Evolutionary conservation across 1,284 basidiomycete genomes (phyloP), one percentile per base, ranked within the genome.

Genomic region (Inonotus hispidus): DNA sequence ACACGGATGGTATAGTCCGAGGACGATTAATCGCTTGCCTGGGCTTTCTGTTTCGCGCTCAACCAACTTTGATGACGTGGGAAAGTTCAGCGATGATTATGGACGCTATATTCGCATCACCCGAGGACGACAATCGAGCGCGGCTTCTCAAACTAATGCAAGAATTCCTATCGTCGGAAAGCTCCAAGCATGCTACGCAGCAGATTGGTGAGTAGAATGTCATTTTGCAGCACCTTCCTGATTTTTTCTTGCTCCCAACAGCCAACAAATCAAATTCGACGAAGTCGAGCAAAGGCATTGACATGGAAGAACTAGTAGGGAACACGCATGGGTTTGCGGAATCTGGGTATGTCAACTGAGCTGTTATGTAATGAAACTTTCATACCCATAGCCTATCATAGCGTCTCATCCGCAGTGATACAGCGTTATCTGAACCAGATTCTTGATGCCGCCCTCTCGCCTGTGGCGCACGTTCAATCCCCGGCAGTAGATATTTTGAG

Each of bases 241-340:
- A 54, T 46, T 35, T 38, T n/a, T 46, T n/a, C n/a, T 45, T 19
- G 47, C 37, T 32, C 7, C 38, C 35, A 3, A 79, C 10, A 3
- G 25, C 27, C 11, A 14, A n/a, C 19, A 81, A 63, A 70, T 70
- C 10, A 82, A 82, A 67, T 64, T 70, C 49, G 83, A 84, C 65
- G 61, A 46, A 41, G 13, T 29, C 46, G 4, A 41, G 74, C 1
- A 73, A 75, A n/a, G 78, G 80, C 27, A 84, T 93, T 43, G 88
- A 94, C 68, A 93, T 98, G 85, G 87, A 90, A 1, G 92, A 98
- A 68, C 78, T 99, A 1, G 91, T 98, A 7, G 97, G 97, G 1
- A 95, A 95, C 68, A 93, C 93, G 0, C 90, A 93, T 67, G 91
- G 88, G 0, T 95, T 98, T 71, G 93, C 94, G 0, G 96, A 99